A percentile compares a stretch with the other conserved stretches of the same genome.
phyloP scores from a whole-genome alignment of 176 grass and related monocot species.

The Eragrostis nindensis region DNA sequence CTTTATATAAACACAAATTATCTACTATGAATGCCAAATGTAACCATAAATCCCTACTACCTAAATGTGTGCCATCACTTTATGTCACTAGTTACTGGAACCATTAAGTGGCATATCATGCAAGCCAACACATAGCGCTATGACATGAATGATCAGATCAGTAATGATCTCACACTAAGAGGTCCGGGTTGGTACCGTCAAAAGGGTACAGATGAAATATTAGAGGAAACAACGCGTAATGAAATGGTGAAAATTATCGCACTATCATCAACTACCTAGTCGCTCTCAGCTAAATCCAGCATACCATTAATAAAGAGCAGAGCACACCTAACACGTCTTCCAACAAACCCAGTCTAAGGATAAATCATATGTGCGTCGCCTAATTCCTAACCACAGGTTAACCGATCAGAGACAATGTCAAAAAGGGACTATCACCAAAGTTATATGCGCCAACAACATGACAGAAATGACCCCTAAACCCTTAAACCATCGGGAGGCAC shows the following conservation, averaged over 20 bases:
- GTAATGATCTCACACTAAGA: background rate
- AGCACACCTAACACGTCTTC: too few relatives aligned
- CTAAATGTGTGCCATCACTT: background rate
- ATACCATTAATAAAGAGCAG: background rate
- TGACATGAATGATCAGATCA: background rate
- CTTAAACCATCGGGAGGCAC: constrained; percentile 10
- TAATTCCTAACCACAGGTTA: background rate
- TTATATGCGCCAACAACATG: background rate
- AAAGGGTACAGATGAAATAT: background rate
- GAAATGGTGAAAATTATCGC: constrained; percentile 9
- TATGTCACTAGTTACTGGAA: background rate
- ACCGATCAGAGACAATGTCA: background rate
- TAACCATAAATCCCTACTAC: background rate
- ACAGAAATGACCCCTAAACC: constrained; percentile 19
- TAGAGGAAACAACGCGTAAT: background rate
- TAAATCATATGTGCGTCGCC: background rate
- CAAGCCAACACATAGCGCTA: background rate
- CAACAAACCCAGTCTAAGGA: background rate
- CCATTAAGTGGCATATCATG: background rate
- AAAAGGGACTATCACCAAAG: background rate
- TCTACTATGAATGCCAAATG: background rate
- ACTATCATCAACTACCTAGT: background rate
- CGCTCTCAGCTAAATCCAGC: background rate
- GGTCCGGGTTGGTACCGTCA: too few relatives aligned
- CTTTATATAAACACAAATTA: background rate